Evolutionary conservation across 768 basidiomycete species (phyloP).

Genomic region (Nevesoporus exiguus): DNA sequence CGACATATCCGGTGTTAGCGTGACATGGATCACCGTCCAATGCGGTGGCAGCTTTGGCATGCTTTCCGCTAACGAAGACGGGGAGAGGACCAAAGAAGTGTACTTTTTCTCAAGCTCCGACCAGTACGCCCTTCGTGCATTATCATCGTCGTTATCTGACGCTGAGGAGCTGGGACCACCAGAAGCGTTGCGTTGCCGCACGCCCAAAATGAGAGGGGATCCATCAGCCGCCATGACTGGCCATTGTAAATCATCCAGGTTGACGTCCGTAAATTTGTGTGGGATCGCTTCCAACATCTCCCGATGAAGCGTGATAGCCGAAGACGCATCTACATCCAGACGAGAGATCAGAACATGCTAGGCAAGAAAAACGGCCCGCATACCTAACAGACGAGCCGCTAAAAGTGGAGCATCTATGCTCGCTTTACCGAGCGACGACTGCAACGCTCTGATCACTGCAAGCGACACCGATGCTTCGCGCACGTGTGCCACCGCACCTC

Average conservation of each 20-base stretch:
- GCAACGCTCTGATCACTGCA: slow-evolving; percentile 68
- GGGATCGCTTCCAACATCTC: slow-evolving; percentile 84
- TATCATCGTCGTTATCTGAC: slow-evolving; percentile 36
- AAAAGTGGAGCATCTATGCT: slow-evolving; percentile 47
- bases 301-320: slow-evolving; percentile 74
- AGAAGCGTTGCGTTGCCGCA: slow-evolving; percentile 20
- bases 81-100: slow-evolving; percentile 23
- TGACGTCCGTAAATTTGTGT: slow-evolving; percentile 54
- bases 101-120: slow-evolving; percentile 53
- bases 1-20: slow-evolving; percentile 76
- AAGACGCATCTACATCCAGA: slow-evolving; percentile 57
- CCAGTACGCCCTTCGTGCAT: slow-evolving; percentile 57
- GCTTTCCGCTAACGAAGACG: slow-evolving; percentile 39
- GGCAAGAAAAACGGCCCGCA: slow-evolving; percentile 3
- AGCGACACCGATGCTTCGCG: slow-evolving; percentile 73
- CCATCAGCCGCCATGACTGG: slow-evolving; percentile 51
- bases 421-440: slow-evolving; percentile 72
- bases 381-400: slow-evolving; percentile 64
- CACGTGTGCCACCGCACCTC: slow-evolving; percentile 67
- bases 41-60: slow-evolving; percentile 56
- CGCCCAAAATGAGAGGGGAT: slow-evolving; percentile 30
- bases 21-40: slow-evolving; percentile 86
- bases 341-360: background rate
- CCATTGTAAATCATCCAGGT: slow-evolving; percentile 72
- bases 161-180: slow-evolving; percentile 15